Evolutionary conservation across 495 filamentous ascomycete genomes (phyloP), one percentile per base, ranked within the genome.

Genomic region (Penicillium egyptiacum): DNA sequence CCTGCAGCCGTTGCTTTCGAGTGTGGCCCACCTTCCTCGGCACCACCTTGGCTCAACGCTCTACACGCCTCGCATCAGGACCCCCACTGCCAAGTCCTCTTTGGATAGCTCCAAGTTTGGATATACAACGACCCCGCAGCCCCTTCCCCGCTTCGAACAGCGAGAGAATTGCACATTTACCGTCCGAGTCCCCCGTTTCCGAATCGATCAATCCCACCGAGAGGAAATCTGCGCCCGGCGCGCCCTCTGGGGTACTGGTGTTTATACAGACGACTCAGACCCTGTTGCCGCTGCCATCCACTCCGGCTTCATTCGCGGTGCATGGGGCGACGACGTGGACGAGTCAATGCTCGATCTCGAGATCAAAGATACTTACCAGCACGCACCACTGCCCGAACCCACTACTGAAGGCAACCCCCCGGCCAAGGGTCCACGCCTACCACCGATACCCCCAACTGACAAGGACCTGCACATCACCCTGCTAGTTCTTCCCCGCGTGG

Each of bases 221-320:
- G 88, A 91, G 67, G 90, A 94, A 62, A 91, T 98, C 60, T 92
- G 89, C 20, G 72, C 81, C 7, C 80, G 87, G 14, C 82, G 88
- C 42, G 86, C 88, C 2, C 70, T 98, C 3, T 98, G 92, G 92
- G 94, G 94, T 10, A 92, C 91, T 0, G 90, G 92, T 19, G 79
- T 98, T 6, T 98, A 98, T 69, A 96, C 92, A 0, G 95, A 98
- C 62, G 95, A 98, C 73, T 96, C 91, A 0, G 95, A 98, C 67
- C 83, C 91, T 5, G 81, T 98, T 47, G 95, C 92, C 0, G 92
- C 92, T 4, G 91, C 93, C 54, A 94, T 98, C 55, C 94, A 98
- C 70, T 84, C 86, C 14, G 95, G 95, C 9, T 97, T 88, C 83
- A 88, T 98, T 55, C 85, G 88, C 10, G 94, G 93, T 25, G 90